Percentiles rank a stretch among this genome's conserved stretches.
Evolutionary conservation across 208 protist species (phyloP).

Genomic region (Crithidia bombi): DNA sequence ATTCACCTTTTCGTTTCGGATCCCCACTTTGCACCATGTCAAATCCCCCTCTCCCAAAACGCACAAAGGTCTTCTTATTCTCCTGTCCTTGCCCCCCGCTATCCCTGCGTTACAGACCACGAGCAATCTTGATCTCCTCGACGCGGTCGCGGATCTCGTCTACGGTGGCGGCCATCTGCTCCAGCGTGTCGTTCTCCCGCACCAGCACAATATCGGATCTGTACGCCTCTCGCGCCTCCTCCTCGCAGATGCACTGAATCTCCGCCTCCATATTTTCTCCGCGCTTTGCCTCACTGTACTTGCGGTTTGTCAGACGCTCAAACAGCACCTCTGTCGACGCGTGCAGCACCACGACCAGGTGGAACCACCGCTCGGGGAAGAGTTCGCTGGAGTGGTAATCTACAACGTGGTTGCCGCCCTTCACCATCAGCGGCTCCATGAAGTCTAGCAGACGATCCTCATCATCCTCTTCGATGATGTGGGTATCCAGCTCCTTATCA

Average conservation of each 20-base stretch:
- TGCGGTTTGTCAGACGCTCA: slow-evolving; percentile 89
- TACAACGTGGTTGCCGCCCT: slow-evolving; percentile 91
- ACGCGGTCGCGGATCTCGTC: slow-evolving; percentile 68
- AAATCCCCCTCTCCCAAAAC: not conserved
- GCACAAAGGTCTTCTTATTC: not conserved
- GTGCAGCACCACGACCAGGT: slow-evolving; percentile 96
- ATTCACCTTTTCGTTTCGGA: too few species aligned
- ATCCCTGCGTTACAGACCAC: slow-evolving; percentile 21
- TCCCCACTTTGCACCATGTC: too few species aligned
- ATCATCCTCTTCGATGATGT: slow-evolving; percentile 95
- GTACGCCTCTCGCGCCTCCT: slow-evolving; percentile 96
- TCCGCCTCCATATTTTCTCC: slow-evolving; percentile 98
- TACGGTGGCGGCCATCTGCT: slow-evolving; percentile 93
- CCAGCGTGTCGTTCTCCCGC: slow-evolving; percentile 90
- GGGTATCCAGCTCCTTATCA: slow-evolving; percentile 93
- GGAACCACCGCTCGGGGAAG: slow-evolving; percentile 98
- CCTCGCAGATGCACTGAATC: slow-evolving; percentile 96
- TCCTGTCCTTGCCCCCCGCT: slow-evolving; percentile 18
- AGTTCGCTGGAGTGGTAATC: slow-evolving; percentile 97
- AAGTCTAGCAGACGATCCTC: slow-evolving; percentile 93
- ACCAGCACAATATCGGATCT: slow-evolving; percentile 87
- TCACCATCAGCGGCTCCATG: slow-evolving; percentile 93
- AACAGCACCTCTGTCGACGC: slow-evolving; percentile 92
- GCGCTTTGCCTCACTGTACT: slow-evolving; percentile 94
- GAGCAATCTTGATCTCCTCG: slow-evolving; percentile 45